Base-by-base conservation (phyloP, 495 filamentous ascomycete genomes). In the Penicillium daleae region DNA sequence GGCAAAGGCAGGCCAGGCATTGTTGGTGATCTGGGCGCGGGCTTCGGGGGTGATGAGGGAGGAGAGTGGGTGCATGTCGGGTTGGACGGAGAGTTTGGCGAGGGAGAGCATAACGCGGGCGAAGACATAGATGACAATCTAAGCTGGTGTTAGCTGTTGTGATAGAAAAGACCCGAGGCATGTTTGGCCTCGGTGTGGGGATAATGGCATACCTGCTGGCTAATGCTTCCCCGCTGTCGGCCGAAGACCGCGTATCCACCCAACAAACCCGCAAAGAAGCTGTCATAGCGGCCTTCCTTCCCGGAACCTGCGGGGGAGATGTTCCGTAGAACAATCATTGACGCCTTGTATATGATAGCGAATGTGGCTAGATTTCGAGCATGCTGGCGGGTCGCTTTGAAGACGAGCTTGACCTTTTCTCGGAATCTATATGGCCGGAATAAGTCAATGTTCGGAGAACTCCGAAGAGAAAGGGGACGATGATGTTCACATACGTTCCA, bases 51-150 rank as follows among this genome's bases (percentile, higher is more conserved):
- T 78, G 63, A 79, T 76, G 33, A 78, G 66, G 22, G 74, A 73
- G 17, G 78, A 79, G 31, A 80, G 68, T 1, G 78, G 78, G 67
- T 79, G 73, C 66, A 77, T 80, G 22, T 79, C 75, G 5, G 90
- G 89, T 74, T 90, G 84, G 39, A 97, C 84, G 53, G 89, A 83
- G 60, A 98, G 78, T 71, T 92, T 92, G 46, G 92, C 96, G 40
- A 93, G 71, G 6, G 90, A 90, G 37, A 99, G 86, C 61, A 88
- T 81, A 17, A 97, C 95, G 54, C 95, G 88, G 33, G 93, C 95
- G 71, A 98, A 98, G 56, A 99, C 89, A 78, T 98, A 99, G 66
- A 97, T 90, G 68, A 97, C 92, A 74, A 99, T 98, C 76, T 81
- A 26, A 31, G 19, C 32, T 12, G 15, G 49, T 61, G 15, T 22